A percentile compares a stretch with the other conserved stretches of the same genome.
These are phyloP conservation scores for Candida maris DNA, from an alignment of 805 yeast species.

Conservation along the genomic window DNA sequence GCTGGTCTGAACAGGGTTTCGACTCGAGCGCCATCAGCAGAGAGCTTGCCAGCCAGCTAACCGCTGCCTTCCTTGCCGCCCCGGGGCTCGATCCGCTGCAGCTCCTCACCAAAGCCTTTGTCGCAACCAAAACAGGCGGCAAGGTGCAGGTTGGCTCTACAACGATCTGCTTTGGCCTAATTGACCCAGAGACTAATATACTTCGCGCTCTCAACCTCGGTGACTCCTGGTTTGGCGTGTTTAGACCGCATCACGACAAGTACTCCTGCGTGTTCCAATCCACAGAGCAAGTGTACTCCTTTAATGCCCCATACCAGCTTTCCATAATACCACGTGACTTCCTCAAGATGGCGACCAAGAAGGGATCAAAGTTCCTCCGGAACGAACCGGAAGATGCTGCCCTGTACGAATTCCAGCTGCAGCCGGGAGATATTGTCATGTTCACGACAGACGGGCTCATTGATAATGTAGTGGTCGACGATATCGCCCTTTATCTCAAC, in stretches of 20 bases:
- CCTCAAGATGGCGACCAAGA: slow-evolving; percentile 46
- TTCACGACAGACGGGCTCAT: slow-evolving; percentile 94
- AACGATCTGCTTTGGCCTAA: slow-evolving; percentile 81
- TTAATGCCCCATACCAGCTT: slow-evolving; percentile 89
- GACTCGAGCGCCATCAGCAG: slow-evolving; percentile 86
- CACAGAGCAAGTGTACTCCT: slow-evolving; percentile 75
- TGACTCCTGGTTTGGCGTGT: slow-evolving; percentile 91
- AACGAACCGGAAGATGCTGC: slow-evolving; percentile 72
- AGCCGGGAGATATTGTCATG: slow-evolving; percentile 70
- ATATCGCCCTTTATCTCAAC: slow-evolving; percentile 63
- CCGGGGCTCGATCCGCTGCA: slow-evolving; percentile 37
- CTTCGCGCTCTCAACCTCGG: slow-evolving; percentile 79
- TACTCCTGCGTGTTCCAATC: slow-evolving; percentile 59
- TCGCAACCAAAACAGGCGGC: slow-evolving; percentile 47
- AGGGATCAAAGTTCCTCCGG: slow-evolving; percentile 61
- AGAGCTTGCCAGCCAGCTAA: slow-evolving; percentile 63
- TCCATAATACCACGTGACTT: slow-evolving; percentile 74
- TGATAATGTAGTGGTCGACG: slow-evolving; percentile 75
- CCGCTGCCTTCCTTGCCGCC: slow-evolving; percentile 30
- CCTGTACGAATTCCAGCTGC: slow-evolving; percentile 57
- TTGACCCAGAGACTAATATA: slow-evolving; percentile 48
- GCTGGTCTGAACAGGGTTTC: slow-evolving; percentile 90
- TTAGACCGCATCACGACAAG: slow-evolving; percentile 41
- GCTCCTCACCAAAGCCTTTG: slow-evolving; percentile 56
- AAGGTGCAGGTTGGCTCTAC: slow-evolving; percentile 87